These are phyloP conservation scores for Dictyostelium purpureum DNA, from an alignment of 78 protist genomes.

Conservation along the genomic window DNA sequence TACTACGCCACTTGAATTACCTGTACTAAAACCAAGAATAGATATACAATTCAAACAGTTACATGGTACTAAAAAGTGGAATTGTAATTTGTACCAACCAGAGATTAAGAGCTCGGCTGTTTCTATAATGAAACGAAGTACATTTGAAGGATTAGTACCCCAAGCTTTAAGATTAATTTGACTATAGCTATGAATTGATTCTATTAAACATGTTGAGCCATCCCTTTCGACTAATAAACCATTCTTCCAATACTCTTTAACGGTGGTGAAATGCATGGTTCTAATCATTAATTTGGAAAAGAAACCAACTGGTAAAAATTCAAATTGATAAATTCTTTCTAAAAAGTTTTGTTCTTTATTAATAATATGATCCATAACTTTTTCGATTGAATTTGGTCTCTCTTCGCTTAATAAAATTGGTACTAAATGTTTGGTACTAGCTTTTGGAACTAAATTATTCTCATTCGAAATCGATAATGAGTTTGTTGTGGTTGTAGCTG, in stretches of 20 bases:
- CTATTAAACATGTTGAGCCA: conserved; percentile 7
- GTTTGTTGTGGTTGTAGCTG: too few species aligned
- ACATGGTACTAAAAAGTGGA: conserved; percentile 67
- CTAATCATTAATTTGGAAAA: conserved; percentile 63
- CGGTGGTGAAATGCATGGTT: conserved; percentile 62
- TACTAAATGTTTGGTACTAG: conserved; percentile 28
- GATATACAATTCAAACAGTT: conserved; percentile 36
- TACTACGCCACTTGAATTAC: background rate
- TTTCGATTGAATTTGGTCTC: conserved; percentile 30
- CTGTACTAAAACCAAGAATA: background rate
- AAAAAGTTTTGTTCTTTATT: background rate
- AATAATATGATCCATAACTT: background rate
- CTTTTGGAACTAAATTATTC: conserved; percentile 19
- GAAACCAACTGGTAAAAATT: conserved; percentile 70
- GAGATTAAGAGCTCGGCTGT: conserved; percentile 52
- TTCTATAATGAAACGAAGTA: conserved; percentile 55
- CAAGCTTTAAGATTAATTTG: conserved; percentile 33
- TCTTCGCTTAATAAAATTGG: conserved; percentile 50
- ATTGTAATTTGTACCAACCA: conserved; percentile 70
- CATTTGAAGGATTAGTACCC: conserved; percentile 42
- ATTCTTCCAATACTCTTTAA: conserved; percentile 60
- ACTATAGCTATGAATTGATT: background rate
- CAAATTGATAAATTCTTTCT: conserved; percentile 72
- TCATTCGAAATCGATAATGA: background rate
- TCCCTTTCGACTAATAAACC: conserved; percentile 69